Base-by-base conservation (phyloP, 495 filamentous ascomycete species). In the Xylaria sp. region DNA sequence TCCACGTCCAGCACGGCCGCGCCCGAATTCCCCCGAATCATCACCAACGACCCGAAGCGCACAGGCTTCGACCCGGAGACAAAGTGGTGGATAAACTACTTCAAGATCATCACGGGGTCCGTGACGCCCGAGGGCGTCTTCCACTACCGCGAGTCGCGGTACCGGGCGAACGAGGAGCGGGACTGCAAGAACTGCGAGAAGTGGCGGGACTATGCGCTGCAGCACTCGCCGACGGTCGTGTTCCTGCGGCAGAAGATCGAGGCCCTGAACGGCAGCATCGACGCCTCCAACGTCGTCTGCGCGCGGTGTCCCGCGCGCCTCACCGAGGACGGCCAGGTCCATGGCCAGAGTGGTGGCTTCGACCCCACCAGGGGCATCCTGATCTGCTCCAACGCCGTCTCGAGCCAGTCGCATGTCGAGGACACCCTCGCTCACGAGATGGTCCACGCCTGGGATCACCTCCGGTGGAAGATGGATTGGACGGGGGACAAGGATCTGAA, bases 401-500 rank as follows among this genome's bases (percentile, higher is more conserved):
- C 88, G 58, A 88, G 91, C 75, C 84, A 88, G 58, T 85, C 88
- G 2, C 92, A 97, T 75, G 76, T 97, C 72, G 96, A 99, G 84
- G 96, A 99, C 79, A 97, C 93, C 41, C 84, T 99, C 77, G 92
- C 96, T 52, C 96, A 99, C 82, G 96, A 99, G 84, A 94, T 99
- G 91, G 91, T 99, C 66, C 96, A 99, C 83, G 95, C 94, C 11
- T 98, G 93, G 84, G 96, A 99, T 78, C 92, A 97, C 80, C 78
- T 98, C 74, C 80, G 94, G 72, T 99, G 93, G 83, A 93, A 97
- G 81, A 89, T 97, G 44, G 90, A 99, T 73, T 93, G 90, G 87
- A 81, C 82, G 5, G 90, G 90, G 68, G 87, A 93, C 73, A 83
- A 81, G 78, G 75, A 81, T 41, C 77, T 99, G 81, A 89, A 91